phyloP scores from a whole-genome alignment of 169 alveolate species.

The Cryptosporidium viatorum region DNA sequence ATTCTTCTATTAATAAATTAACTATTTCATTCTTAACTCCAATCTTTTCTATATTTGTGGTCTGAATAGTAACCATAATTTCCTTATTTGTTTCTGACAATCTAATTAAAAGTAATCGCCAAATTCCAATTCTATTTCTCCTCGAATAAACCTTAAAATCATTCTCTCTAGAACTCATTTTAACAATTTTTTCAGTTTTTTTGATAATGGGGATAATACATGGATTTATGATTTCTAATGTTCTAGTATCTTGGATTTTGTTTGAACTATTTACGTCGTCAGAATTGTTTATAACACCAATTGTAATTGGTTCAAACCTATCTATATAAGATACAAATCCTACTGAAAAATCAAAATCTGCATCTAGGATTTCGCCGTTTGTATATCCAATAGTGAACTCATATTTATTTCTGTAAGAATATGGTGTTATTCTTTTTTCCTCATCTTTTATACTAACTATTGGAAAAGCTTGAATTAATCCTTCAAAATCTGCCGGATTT shows the following conservation, averaged over 20 bases:
- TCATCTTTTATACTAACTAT: conserved; percentile 3
- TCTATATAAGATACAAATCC: conserved; percentile 67
- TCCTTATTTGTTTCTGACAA: conserved; percentile 54
- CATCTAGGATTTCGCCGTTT: conserved; percentile 31
- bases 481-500: not conserved
- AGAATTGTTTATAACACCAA: conserved; percentile 36
- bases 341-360: conserved; percentile 43
- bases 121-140: conserved; percentile 63
- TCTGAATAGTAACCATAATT: conserved; percentile 65
- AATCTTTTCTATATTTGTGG: conserved; percentile 5
- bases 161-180: conserved; percentile 9
- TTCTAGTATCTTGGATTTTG: not conserved
- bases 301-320: conserved; percentile 65
- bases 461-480: conserved; percentile 1
- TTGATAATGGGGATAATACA: conserved; percentile 28
- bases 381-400: conserved; percentile 78
- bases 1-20: conserved; percentile 17
- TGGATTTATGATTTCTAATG: conserved; percentile 38
- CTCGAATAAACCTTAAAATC: conserved; percentile 50
- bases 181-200: conserved; percentile 20
- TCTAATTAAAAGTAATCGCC: conserved; percentile 75
- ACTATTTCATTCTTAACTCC: not conserved
- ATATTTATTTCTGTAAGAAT: conserved; percentile 78
- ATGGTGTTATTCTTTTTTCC: not conserved
- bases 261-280: conserved; percentile 16